These are phyloP conservation scores for Alternaria ethzedia DNA, from an alignment of 2,329 filamentous ascomycete genomes.

Conservation along the genomic window DNA sequence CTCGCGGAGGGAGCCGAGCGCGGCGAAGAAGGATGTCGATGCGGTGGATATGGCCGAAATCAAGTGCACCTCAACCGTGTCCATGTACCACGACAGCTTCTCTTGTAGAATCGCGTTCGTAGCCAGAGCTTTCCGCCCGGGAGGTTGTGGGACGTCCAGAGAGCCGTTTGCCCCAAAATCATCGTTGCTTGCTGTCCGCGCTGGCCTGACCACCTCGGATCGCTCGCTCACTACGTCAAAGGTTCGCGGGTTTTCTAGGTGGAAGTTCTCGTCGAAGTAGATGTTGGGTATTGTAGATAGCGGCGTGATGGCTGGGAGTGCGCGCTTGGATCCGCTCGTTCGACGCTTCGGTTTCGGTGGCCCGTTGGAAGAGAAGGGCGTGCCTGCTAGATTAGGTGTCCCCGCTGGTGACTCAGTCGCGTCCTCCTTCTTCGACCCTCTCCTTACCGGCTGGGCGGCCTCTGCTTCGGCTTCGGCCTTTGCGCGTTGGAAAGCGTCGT, in stretches of 20 bases:
- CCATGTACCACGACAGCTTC: conserved; percentile 99
- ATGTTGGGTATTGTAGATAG: conserved; percentile 90
- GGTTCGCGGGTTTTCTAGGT: conserved; percentile 91
- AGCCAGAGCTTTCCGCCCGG: conserved; percentile 80
- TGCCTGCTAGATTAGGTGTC: conserved; percentile 50
- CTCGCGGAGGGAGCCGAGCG: conserved; percentile 86
- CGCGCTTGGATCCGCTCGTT: conserved; percentile 63
- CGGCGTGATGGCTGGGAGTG: conserved; percentile 76
- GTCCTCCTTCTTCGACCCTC: conserved; percentile 57
- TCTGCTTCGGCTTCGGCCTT: conserved; percentile 77
- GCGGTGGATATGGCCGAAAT: conserved; percentile 96
- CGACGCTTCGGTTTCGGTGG: conserved; percentile 57
- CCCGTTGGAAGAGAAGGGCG: conserved; percentile 53
- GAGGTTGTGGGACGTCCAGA: conserved; percentile 60
- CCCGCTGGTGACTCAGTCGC: conserved; percentile 39
- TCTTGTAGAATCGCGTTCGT: conserved; percentile 98
- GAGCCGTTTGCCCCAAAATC: conserved; percentile 66
- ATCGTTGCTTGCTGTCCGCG: conserved; percentile 56
- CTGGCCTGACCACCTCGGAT: conserved; percentile 85
- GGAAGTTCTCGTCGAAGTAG: conserved; percentile 95
- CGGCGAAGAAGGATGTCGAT: conserved; percentile 95
- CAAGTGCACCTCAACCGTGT: conserved; percentile 95
- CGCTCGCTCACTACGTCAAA: conserved; percentile 97
- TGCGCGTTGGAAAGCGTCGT: conserved; percentile 85
- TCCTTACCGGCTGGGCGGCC: conserved; percentile 54